These are phyloP conservation scores for Trichophyton simii DNA, from an alignment of 2,329 filamentous ascomycete genomes.

Conservation along the genomic window DNA sequence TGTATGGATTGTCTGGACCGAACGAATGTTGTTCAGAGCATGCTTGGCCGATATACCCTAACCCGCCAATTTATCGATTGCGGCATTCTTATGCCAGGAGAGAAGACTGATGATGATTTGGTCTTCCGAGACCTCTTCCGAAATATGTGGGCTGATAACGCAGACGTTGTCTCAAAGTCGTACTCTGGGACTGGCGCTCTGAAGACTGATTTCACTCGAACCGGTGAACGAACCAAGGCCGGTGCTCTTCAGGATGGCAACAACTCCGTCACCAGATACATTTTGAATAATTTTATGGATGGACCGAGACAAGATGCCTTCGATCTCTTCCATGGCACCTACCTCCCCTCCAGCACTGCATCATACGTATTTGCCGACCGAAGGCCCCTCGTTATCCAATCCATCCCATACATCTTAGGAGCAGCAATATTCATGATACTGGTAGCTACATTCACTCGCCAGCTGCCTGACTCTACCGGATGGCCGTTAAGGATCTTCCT, in stretches of 20 bases:
- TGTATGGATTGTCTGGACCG: constrained; percentile 99
- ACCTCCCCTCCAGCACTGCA: constrained; percentile 60
- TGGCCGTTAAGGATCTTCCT: constrained; percentile 74
- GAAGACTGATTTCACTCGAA: constrained; percentile 97
- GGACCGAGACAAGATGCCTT: constrained; percentile 91
- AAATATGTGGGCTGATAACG: constrained; percentile 97
- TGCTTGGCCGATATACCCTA: constrained; percentile 80
- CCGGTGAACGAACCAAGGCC: constrained; percentile 71
- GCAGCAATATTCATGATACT: constrained; percentile 76
- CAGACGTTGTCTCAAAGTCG: constrained; percentile 80
- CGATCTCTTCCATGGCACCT: constrained; percentile 81
- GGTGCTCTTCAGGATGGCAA: constrained; percentile 77
- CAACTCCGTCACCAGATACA: constrained; percentile 80
- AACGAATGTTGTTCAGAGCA: constrained; percentile 95
- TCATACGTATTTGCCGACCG: constrained; percentile 73
- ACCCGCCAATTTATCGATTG: constrained; percentile 79
- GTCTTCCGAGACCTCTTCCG: constrained; percentile 86
- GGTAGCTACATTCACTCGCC: constrained; percentile 59
- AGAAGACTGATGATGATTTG: constrained; percentile 65
- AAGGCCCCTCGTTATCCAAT: constrained; percentile 75
- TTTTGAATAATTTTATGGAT: constrained; percentile 87
- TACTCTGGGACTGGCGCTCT: constrained; percentile 95
- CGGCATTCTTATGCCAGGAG: constrained; percentile 62
- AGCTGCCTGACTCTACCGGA: constrained; percentile 59
- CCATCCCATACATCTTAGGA: constrained; percentile 81